These are phyloP conservation scores for Xylaria sp. DNA, from an alignment of 2,329 filamentous ascomycete species.

Conservation along the genomic window DNA sequence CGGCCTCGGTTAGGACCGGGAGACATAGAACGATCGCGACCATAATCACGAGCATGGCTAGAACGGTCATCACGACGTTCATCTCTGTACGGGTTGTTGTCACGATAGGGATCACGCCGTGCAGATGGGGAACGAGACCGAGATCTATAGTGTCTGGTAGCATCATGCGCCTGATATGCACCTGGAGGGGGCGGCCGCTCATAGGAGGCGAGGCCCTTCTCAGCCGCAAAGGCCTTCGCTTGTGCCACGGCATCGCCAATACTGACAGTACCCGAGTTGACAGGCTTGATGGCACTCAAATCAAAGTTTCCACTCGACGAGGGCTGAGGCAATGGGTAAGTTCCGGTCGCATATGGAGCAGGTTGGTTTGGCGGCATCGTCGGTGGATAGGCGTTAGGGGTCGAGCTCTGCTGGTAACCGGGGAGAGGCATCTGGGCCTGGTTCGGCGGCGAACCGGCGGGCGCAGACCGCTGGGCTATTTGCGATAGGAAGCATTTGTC, in stretches of 20 bases:
- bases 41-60: constrained; percentile 57
- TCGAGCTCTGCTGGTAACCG: constrained; percentile 41
- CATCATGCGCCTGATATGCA: constrained; percentile 44
- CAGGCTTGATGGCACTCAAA: constrained; percentile 76
- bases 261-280: constrained; percentile 79
- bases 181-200: constrained; percentile 56
- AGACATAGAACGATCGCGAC: constrained; percentile 74
- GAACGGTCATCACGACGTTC: constrained; percentile 74
- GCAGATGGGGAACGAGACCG: constrained; percentile 73
- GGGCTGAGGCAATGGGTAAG: constrained; percentile 65
- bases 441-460: constrained; percentile 44
- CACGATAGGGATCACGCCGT: constrained; percentile 70
- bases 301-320: constrained; percentile 77
- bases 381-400: constrained; percentile 42
- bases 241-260: constrained; percentile 84
- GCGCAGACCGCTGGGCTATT: constrained; percentile 47
- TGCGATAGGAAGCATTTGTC: constrained; percentile 21
- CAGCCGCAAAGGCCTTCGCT: constrained; percentile 78
- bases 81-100: constrained; percentile 82
- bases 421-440: constrained; percentile 45
- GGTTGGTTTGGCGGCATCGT: constrained; percentile 44
- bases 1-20: constrained; percentile 58
- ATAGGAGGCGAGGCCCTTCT: constrained; percentile 71
- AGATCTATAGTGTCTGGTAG: constrained; percentile 63
- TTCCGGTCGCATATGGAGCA: constrained; percentile 40